A percentile compares a stretch with the other conserved stretches of the same genome.
Conservation (phyloP, 495 filamentous ascomycete genomes). For the Aspergillus kassunensis region DNA sequence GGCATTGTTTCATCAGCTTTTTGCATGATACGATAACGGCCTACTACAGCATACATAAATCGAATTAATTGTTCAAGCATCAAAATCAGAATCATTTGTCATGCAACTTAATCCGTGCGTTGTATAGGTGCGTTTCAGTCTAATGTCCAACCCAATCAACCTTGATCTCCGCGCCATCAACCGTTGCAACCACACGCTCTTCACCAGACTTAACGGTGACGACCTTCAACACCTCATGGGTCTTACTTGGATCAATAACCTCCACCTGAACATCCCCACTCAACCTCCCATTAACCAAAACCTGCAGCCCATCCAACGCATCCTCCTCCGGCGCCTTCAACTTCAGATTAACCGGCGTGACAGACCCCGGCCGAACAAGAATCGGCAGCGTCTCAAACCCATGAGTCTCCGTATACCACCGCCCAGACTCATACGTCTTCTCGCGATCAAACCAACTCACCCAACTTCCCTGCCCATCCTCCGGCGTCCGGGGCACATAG, state of each 20-base stretch:
- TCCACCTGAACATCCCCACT: constrained; percentile 23
- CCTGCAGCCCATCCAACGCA: constrained; percentile 34
- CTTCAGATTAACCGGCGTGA: constrained; percentile 31
- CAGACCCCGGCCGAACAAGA: constrained; percentile 35
- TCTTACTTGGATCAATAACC: constrained; percentile 32
- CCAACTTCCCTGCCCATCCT: constrained; percentile 50
- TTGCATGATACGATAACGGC: constrained; percentile 10
- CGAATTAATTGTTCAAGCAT: not conserved
- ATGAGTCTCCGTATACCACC: constrained; percentile 43
- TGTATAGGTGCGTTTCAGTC: not conserved
- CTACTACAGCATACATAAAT: constrained; percentile 3
- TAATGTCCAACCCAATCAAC: constrained; percentile 14
- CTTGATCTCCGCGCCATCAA: constrained; percentile 15
- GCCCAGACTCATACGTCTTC: constrained; percentile 36
- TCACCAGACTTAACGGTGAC: constrained; percentile 13
- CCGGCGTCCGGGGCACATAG: constrained; percentile 48
- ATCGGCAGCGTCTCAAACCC: constrained; percentile 40
- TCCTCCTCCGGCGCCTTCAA: constrained; percentile 34
- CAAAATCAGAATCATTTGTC: not conserved
- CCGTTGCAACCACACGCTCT: constrained; percentile 7
- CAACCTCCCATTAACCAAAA: constrained; percentile 36
- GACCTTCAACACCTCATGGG: constrained; percentile 29
- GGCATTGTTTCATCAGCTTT: constrained; percentile 12
- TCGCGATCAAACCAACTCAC: constrained; percentile 40
- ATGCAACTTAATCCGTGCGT: not conserved